Evolutionary conservation across 164 flowering plant species (phyloP).

Genomic region (Amborella trichopoda): DNA sequence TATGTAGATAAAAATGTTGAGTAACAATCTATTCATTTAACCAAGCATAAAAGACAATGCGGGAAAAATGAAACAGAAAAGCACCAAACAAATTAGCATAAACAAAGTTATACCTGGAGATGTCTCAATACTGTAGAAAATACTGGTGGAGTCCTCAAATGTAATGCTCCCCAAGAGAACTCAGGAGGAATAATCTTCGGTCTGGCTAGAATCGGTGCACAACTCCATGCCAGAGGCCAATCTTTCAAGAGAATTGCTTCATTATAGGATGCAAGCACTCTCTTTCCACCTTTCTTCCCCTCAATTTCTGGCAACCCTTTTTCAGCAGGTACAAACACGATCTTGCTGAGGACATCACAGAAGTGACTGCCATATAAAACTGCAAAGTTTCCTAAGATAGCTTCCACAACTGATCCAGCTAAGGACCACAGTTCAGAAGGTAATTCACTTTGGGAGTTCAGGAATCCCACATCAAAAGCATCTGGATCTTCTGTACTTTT

Average conservation of each 20-base stretch:
- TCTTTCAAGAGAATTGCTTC: conserved; percentile 77
- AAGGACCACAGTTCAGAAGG: conserved; percentile 66
- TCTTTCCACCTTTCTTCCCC: conserved; percentile 67
- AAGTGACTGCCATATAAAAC: conserved; percentile 72
- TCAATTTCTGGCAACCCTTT: conserved; percentile 63
- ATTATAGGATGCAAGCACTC: conserved; percentile 70
- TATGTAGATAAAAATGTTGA: too few species aligned
- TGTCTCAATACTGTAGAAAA: conserved; percentile 71
- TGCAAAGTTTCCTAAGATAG: conserved; percentile 73
- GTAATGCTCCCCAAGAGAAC: conserved; percentile 88
- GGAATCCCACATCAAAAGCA: conserved; percentile 38
- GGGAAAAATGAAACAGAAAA: too few species aligned
- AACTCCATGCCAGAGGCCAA: conserved; percentile 98
- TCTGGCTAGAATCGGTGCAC: conserved; percentile 60
- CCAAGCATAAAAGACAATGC: too few species aligned
- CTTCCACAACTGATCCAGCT: conserved; percentile 65
- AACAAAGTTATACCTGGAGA: conserved; percentile 92
- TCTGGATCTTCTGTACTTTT: conserved; percentile 25
- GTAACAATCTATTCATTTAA: too few species aligned
- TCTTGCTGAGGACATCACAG: conserved; percentile 64
- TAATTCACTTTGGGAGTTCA: conserved; percentile 34
- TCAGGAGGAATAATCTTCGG: conserved; percentile 77
- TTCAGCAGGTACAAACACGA: conserved; percentile 84
- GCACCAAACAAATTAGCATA: too few species aligned
- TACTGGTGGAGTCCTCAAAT: conserved; percentile 76